A percentile compares a stretch with the other conserved stretches of the same genome.
These are phyloP conservation scores for Phytophthora colocasiae DNA, from an alignment of 352 stramenopile species.

Conservation along the genomic window DNA sequence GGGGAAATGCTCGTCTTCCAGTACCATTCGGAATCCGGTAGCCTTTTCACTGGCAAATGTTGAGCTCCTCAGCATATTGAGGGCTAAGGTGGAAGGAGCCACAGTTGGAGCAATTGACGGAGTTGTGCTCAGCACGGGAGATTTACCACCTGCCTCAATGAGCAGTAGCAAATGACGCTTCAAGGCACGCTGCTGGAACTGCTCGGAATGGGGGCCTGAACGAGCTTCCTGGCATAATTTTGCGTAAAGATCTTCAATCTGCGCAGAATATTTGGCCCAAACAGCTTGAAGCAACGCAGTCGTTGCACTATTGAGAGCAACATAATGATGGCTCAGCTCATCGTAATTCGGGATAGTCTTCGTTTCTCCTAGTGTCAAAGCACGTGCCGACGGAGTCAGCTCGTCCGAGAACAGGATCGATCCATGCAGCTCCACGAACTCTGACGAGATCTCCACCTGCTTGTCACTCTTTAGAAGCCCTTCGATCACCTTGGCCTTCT, in stretches of 20 bases:
- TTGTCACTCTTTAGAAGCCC: conserved; percentile 55
- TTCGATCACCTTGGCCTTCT: conserved; percentile 78
- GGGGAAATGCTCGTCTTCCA: conserved; percentile 66
- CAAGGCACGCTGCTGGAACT: conserved; percentile 75
- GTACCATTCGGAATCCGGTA: conserved; percentile 64
- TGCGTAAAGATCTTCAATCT: conserved; percentile 70
- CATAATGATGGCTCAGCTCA: conserved; percentile 78
- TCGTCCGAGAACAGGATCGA: conserved; percentile 80
- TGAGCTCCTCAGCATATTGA: conserved; percentile 66
- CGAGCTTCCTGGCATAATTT: conserved; percentile 51
- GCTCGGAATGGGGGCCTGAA: conserved; percentile 64
- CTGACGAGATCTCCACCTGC: conserved; percentile 60
- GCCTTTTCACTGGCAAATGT: conserved; percentile 77
- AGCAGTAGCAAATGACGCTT: conserved; percentile 72
- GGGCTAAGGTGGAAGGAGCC: conserved; percentile 50
- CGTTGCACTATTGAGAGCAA: conserved; percentile 62
- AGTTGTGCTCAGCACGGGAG: conserved; percentile 51
- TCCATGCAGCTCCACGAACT: conserved; percentile 68
- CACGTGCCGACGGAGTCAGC: conserved; percentile 66
- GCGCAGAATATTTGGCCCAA: conserved; percentile 62
- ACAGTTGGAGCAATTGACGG: conserved; percentile 51
- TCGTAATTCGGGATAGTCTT: conserved; percentile 67
- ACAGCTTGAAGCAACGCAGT: conserved; percentile 71
- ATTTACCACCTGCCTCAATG: conserved; percentile 69
- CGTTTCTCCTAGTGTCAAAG: conserved; percentile 61